Evolutionary conservation across 306 rosid genomes (phyloP).

Genomic region (Prunus mume): DNA sequence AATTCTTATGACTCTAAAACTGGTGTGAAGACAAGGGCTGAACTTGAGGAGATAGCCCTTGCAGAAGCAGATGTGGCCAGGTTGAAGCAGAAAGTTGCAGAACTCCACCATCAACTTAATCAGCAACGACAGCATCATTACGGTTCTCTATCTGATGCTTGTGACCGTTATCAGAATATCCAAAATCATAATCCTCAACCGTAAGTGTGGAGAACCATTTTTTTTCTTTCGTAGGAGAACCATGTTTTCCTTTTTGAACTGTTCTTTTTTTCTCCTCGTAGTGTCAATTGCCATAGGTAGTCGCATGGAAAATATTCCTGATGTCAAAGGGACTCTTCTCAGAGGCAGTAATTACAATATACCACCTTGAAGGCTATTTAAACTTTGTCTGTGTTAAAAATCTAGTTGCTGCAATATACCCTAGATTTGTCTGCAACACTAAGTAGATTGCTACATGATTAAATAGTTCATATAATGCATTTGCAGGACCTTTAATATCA

Average conservation of each 20-base stretch:
- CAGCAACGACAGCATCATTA: constrained; percentile 94
- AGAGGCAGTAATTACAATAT: neutral
- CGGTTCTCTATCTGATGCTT: constrained; percentile 82
- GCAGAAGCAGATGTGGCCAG: constrained; percentile 99
- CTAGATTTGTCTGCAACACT: neutral
- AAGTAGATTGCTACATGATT: neutral
- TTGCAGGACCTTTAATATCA: neutral
- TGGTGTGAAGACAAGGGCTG: constrained; percentile 84
- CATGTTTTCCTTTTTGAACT: neutral
- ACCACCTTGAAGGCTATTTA: neutral
- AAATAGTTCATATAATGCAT: neutral
- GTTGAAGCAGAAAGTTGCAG: constrained; percentile 98
- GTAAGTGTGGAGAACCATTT: constrained; percentile 53
- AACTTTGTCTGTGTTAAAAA: neutral
- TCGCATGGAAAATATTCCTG: neutral
- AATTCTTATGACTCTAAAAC: constrained; percentile 36
- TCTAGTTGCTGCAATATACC: neutral
- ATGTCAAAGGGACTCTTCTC: neutral
- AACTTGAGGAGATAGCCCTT: constrained; percentile 98
- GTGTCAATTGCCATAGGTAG: neutral
- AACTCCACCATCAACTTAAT: constrained; percentile 96
- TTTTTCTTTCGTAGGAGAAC: too few relatives aligned
- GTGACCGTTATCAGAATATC: constrained; percentile 76
- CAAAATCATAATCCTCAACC: constrained; percentile 78
- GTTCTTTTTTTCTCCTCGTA: neutral